These are phyloP conservation scores for Trametopsis cervina DNA, from an alignment of 768 basidiomycete species.

Conservation along the genomic window DNA sequence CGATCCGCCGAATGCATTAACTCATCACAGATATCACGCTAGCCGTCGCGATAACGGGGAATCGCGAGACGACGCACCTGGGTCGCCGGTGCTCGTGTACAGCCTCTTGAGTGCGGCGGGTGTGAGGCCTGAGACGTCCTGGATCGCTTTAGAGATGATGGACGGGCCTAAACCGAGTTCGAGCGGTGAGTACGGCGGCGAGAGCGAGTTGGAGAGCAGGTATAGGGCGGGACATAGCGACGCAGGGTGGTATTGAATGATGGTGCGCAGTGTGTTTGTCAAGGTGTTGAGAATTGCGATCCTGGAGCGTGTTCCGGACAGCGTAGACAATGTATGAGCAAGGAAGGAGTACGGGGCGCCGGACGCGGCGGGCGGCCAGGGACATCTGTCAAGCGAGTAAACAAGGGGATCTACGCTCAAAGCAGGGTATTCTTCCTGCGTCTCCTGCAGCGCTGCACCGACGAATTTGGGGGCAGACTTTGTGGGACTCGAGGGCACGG, in stretches of 20 bases:
- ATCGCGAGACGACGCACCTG: slow-evolving; percentile 20
- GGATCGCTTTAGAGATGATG: slow-evolving; percentile 63
- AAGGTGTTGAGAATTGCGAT: slow-evolving; percentile 60
- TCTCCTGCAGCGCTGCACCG: not conserved
- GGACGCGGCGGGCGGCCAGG: slow-evolving; percentile 30
- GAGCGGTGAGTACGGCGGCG: slow-evolving; percentile 64
- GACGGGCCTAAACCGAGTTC: slow-evolving; percentile 68
- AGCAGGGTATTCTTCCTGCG: slow-evolving; percentile 16
- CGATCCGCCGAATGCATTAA: not conserved
- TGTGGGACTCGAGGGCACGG: not conserved
- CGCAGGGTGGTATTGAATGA: slow-evolving; percentile 56
- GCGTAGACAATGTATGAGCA: slow-evolving; percentile 49
- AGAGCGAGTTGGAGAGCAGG: slow-evolving; percentile 74
- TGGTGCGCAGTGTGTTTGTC: slow-evolving; percentile 67
- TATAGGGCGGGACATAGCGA: slow-evolving; percentile 76
- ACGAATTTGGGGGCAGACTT: not conserved
- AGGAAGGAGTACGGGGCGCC: slow-evolving; percentile 68
- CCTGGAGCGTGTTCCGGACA: slow-evolving; percentile 67
- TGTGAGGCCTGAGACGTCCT: slow-evolving; percentile 62
- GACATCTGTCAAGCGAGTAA: slow-evolving; percentile 36
- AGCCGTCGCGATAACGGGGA: not conserved
- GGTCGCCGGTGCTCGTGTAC: slow-evolving; percentile 73
- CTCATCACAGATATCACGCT: not conserved
- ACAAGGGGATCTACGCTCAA: slow-evolving; percentile 43
- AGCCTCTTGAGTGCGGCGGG: slow-evolving; percentile 50